A percentile compares a stretch with the other conserved stretches of the same genome.
These are phyloP conservation scores for Neurospora sp. DNA, from an alignment of 495 filamentous ascomycete species.

Conservation along the genomic window DNA sequence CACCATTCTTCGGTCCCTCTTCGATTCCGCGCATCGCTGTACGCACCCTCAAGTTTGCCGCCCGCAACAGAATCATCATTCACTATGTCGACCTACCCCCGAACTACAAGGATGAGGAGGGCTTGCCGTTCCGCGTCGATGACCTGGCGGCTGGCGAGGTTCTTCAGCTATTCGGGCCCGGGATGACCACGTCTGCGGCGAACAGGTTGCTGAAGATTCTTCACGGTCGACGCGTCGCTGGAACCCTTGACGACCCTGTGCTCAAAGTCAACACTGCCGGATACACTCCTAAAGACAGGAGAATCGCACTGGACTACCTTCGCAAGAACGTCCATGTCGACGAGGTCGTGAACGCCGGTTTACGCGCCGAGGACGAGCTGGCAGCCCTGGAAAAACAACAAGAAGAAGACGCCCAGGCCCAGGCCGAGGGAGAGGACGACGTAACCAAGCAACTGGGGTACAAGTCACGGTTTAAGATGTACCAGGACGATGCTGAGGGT, in stretches of 20 bases:
- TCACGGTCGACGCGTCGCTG: slow-evolving; percentile 63
- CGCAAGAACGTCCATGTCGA: slow-evolving; percentile 60
- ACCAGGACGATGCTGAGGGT: slow-evolving; percentile 12
- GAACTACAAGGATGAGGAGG: slow-evolving; percentile 34
- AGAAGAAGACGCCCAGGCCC: slow-evolving; percentile 17
- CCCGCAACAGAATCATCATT: slow-evolving; percentile 15
- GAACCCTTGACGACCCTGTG: slow-evolving; percentile 54
- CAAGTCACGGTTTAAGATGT: slow-evolving; percentile 10
- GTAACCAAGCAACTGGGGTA: slow-evolving; percentile 25
- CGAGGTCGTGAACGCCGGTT: slow-evolving; percentile 52
- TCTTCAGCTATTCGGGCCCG: slow-evolving; percentile 50
- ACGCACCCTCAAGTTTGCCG: slow-evolving; percentile 14
- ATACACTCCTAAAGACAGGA: slow-evolving; percentile 23
- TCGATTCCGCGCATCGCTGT: slow-evolving; percentile 11
- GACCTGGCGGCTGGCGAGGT: slow-evolving; percentile 46
- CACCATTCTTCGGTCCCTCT: neutral
- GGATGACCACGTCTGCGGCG: slow-evolving; percentile 39
- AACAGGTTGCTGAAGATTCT: slow-evolving; percentile 59
- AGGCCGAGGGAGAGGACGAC: slow-evolving; percentile 9
- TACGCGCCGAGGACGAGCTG: slow-evolving; percentile 47
- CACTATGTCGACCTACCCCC: slow-evolving; percentile 37
- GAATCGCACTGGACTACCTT: slow-evolving; percentile 56
- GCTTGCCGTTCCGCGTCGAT: slow-evolving; percentile 35
- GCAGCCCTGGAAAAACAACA: slow-evolving; percentile 52
- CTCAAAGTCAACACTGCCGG: slow-evolving; percentile 19